Evolutionary conservation across 805 yeast genomes (phyloP), one percentile per base, ranked within the genome.

Genomic region (Barnettozyma sucrosica): DNA sequence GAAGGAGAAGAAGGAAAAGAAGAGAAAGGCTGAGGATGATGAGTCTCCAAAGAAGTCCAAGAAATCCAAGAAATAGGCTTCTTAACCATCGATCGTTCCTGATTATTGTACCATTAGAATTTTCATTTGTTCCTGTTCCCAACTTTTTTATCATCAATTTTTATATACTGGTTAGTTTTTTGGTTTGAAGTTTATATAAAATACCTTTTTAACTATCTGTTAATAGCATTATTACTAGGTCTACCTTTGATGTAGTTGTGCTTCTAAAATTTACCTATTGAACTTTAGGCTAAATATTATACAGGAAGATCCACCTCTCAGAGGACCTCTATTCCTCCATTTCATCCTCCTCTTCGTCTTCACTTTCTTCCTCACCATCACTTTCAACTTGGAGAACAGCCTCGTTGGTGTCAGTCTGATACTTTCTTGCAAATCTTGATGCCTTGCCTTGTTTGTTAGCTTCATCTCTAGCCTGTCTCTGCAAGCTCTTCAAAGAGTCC

Each of bases 341-440:
- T 5, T 54, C 57, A 4, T 57, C 62, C 40, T 51, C 53, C 32
- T 53, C 64, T 28, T 57, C 72, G 36, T 72, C 83, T 5, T 73
- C 83, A 43, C 76, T 80, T 19, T 75, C 80, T n/a, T 75, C 77
- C 20, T 80, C 85, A 38, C 77, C 82, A 23, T 75, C 80, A 46
- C 79, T 79, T 50, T 83, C 88, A 34, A 82, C 80, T 41, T 79
- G 74, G 64, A 83, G 66, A 40, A 85, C 73, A 32, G 76, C 70
- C 59, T 84, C 92, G 36, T 62, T 65, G 51, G 67, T 67, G 28
- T 67, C 69, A 49, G 67, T 75, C 49, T 67, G 69, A 63, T 85
- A 85, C 63, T 85, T 85, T 70, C 88, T 79, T 11, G 89, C 83
- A 51, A 85, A 75, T 74, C 93, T 79, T 6, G 89, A 82, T 36